Base-by-base conservation (phyloP, 495 filamentous ascomycete genomes). In the Aspergillus affinis region DNA sequence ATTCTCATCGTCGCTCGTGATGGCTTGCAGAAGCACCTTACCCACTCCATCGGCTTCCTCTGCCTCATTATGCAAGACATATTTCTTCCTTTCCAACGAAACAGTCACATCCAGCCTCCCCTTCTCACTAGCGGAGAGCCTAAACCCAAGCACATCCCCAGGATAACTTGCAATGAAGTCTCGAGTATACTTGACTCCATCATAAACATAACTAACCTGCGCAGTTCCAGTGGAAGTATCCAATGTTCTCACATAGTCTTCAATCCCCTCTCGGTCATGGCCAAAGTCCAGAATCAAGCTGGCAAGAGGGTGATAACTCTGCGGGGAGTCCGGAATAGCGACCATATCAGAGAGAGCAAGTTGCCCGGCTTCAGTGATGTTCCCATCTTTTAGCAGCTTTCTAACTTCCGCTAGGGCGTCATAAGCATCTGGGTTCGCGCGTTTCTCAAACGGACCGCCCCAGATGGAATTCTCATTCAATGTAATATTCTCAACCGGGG, bases 381-480 rank as follows among this genome's bases (percentile, higher is more conserved):
- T 60, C 1, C 77, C 76, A 2, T 66, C 60, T 6, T 69, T 45
- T 3, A 82, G 58, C 47, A 77, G 62, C 6, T 64, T 56, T 7
- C 76, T 66, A 1, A 78, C 65, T 15, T 58, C 51, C 15, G 54
- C 58, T 19, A 74, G 51, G 15, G 61, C 63, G 4, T 41, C 48
- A 12, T 67, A 63, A 0, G 77, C 64, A 12, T 65, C 58, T 0
- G 61, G 64, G 32, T 74, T 76, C 26, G 71, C 69, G 6, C 78
- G 72, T 48, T 80, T 66, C 57, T 72, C 61, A 29, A 65, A 67
- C 21, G 64, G 66, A 13, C 78, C 79, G 50, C 65, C 73, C 79
- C 76, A 81, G 48, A 81, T 64, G 27, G 77, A 76, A 58, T 81
- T 73, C 61, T 83, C 79, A 52, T 81, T 82, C 27, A 81, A 55